phyloP scores from a whole-genome alignment of 306 rosid species.

The Begonia fuchsioides region DNA sequence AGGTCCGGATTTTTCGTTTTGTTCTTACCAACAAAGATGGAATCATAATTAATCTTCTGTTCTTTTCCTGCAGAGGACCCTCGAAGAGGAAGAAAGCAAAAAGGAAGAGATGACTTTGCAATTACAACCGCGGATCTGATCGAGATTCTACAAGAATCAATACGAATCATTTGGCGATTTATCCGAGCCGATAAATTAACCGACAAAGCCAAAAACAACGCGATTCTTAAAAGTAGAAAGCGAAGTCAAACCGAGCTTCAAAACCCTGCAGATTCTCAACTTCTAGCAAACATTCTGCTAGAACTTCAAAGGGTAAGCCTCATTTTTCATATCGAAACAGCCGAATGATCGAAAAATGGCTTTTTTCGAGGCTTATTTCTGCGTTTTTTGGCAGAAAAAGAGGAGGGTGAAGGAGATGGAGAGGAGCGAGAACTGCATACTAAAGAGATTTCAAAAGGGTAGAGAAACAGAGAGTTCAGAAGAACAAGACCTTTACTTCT shows the following conservation, averaged over 20 bases:
- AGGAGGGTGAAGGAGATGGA: conserved; percentile 42
- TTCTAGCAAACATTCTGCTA: conserved; percentile 28
- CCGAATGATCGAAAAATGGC: neutral
- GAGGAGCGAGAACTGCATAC: conserved; percentile 63
- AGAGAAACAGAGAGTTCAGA: conserved; percentile 34
- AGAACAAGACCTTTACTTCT: conserved; percentile 47
- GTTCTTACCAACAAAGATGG: too few relatives aligned
- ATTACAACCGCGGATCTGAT: conserved; percentile 38
- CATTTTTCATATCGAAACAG: neutral
- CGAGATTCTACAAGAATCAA: conserved; percentile 54
- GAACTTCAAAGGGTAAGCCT: conserved; percentile 53
- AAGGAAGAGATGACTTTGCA: conserved; percentile 16
- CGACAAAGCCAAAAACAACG: conserved; percentile 14
- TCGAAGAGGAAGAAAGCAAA: conserved; percentile 25
- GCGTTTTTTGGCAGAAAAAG: conserved; percentile 46
- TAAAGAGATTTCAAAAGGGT: conserved; percentile 45
- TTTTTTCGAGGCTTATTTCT: neutral
- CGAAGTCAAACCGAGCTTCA: conserved; percentile 31
- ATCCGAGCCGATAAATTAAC: conserved; percentile 34
- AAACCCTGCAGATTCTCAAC: conserved; percentile 48
- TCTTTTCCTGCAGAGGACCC: conserved; percentile 31
- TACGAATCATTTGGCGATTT: conserved; percentile 50
- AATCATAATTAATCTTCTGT: neutral
- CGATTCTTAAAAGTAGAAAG: conserved; percentile 15
- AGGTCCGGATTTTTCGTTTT: conserved; percentile 24